Evolutionary conservation across 768 basidiomycete species (phyloP).

Genomic region (Daedaleopsis nitida): DNA sequence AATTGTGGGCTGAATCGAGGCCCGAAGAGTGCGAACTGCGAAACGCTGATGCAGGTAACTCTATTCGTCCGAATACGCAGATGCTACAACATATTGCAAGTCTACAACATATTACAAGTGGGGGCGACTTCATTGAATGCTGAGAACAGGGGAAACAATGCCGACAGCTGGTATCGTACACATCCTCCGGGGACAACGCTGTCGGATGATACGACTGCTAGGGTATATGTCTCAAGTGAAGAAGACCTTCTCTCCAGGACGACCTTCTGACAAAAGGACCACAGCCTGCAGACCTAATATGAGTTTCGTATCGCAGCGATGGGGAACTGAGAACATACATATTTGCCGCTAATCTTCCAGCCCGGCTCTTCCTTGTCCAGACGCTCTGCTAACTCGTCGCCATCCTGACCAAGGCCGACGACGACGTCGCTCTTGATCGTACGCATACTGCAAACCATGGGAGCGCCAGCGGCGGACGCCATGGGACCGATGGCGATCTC

Average conservation of each 20-base stretch:
- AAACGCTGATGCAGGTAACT: too few species aligned
- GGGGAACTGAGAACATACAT: slow-evolving; percentile 53
- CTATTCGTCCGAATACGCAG: too few species aligned
- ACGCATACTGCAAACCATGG: slow-evolving; percentile 81
- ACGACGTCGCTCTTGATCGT: slow-evolving; percentile 97
- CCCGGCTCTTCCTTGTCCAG: slow-evolving; percentile 87
- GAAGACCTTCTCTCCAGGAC: slow-evolving; percentile 81
- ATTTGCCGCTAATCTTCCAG: slow-evolving; percentile 98
- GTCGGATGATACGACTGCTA: neutral
- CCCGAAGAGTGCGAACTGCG: too few species aligned
- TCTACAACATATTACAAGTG: neutral
- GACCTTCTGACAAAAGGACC: slow-evolving; percentile 83
- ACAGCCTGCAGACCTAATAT: slow-evolving; percentile 58
- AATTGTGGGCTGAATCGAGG: neutral
- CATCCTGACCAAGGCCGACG: slow-evolving; percentile 74
- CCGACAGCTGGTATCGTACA: neutral
- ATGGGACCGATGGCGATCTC: slow-evolving; percentile 90
- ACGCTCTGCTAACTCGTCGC: slow-evolving; percentile 70
- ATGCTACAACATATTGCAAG: neutral
- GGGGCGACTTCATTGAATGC: neutral
- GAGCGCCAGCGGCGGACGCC: slow-evolving; percentile 86
- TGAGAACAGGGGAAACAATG: neutral
- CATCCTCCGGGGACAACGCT: neutral
- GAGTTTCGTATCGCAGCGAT: neutral
- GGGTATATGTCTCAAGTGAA: slow-evolving; percentile 18